Evolutionary conservation across 2,329 filamentous ascomycete genomes (phyloP), one percentile per base, ranked within the genome.

Genomic region (Daldinia eschscholtzii): DNA sequence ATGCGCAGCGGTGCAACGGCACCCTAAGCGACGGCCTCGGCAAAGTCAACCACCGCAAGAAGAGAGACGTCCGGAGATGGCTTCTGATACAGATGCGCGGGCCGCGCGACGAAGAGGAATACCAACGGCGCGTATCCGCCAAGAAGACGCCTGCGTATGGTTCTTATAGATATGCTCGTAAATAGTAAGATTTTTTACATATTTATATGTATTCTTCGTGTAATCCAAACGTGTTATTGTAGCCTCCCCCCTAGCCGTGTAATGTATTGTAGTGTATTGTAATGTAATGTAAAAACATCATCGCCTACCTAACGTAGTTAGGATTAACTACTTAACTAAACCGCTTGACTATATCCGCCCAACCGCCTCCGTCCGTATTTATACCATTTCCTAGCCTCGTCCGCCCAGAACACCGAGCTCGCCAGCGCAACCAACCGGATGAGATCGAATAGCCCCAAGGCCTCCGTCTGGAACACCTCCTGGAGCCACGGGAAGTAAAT

Each of bases 401-500:
- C 96, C 12, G 90, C 94, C 93, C 93, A 98, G 80, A 99, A 97
- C 30, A 99, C 96, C 57, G 88, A 89, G 82, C 94, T 98, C 68
- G 94, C 92, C 68, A 99, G 84, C 52, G 89, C 79, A 30, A 95
- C 75, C 73, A 99, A 83, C 66, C 89, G 83, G 44, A 94, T 76
- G 63, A 98, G 80, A 83, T 99, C 96, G 67, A 86, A 83, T 7
- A 94, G 79, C 0, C 88, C 84, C 61, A 99, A 81, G 0, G 92
- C 91, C 80, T 99, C 96, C 0, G 96, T 99, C 83, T 99, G 96
- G 82, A 99, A 99, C 4, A 98, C 91, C 59, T 92, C 88, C 81
- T 99, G 96, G 74, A 99, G 83, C 83, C 94, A 94, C 9, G 96
- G 96, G 71, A 98, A 90, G 80, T 98, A 99, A 61, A 99, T 93